Conservation (phyloP, 2,329 filamentous ascomycete species). For the Arthrobotrys iridis region DNA sequence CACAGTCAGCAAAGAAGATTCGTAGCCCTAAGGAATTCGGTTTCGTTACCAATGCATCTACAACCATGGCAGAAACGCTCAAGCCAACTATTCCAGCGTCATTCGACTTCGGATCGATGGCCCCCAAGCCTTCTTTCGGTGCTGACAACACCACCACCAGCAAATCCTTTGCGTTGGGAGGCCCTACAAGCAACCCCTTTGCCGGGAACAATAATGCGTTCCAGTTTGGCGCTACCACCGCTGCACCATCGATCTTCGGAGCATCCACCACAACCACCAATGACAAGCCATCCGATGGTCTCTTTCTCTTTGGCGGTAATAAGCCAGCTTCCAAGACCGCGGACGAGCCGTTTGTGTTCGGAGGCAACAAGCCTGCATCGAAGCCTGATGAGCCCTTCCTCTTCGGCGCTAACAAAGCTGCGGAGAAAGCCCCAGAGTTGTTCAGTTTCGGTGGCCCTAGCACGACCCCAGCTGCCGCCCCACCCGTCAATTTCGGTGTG, state of each 20-base stretch:
- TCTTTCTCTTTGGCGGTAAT: slow-evolving; percentile 12
- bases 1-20: slow-evolving; percentile 41
- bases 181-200: slow-evolving; percentile 1
- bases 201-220: not conserved
- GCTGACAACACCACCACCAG: slow-evolving; percentile 12
- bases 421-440: not conserved
- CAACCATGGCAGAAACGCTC: slow-evolving; percentile 37
- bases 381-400: slow-evolving; percentile 13
- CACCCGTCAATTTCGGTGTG: slow-evolving; percentile 25
- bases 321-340: slow-evolving; percentile 20
- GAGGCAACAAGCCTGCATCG: slow-evolving; percentile 21
- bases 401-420: slow-evolving; percentile 8
- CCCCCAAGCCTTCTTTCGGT: slow-evolving; percentile 38
- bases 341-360: slow-evolving; percentile 27
- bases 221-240: slow-evolving; percentile 29
- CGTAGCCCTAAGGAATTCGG: slow-evolving; percentile 42
- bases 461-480: slow-evolving; percentile 10
- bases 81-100: slow-evolving; percentile 35
- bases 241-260: slow-evolving; percentile 28
- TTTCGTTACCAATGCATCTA: slow-evolving; percentile 25
- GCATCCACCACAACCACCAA: not conserved
- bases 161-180: slow-evolving; percentile 32
- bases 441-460: slow-evolving; percentile 23
- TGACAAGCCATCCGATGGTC: slow-evolving; percentile 11
- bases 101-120: slow-evolving; percentile 47